phyloP scores from a whole-genome alignment of 1,284 basidiomycete species.

The Ceratobasidium sp. region DNA sequence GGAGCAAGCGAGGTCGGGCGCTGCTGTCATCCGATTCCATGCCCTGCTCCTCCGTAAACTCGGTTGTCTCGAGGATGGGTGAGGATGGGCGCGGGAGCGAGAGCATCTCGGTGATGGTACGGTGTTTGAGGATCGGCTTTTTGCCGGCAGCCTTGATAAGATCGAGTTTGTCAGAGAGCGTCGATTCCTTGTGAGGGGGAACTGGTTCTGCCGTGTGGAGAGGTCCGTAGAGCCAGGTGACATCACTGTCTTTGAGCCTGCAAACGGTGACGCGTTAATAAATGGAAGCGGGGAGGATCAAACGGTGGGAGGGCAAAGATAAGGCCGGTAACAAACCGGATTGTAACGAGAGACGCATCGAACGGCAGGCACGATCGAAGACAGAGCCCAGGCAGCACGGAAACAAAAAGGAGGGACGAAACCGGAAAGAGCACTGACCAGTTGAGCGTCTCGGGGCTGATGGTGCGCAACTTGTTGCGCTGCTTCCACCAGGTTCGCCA shows the following conservation, averaged over 20 bases:
- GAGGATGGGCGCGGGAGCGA: conserved; percentile 56
- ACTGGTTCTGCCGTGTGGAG: conserved; percentile 87
- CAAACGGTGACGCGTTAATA: conserved; percentile 31
- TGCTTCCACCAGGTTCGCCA: conserved; percentile 99
- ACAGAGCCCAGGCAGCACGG: conserved; percentile 40
- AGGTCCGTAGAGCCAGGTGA: conserved; percentile 98
- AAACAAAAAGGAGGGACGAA: conserved; percentile 35
- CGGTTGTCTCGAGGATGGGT: conserved; percentile 58
- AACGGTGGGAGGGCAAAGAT: conserved; percentile 6
- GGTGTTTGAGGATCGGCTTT: conserved; percentile 97
- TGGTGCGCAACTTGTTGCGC: conserved; percentile 93
- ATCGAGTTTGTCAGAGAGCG: conserved; percentile 54
- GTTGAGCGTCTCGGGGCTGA: conserved; percentile 96
- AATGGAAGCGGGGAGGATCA: neutral
- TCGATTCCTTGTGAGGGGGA: conserved; percentile 58
- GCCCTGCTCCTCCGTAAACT: conserved; percentile 49
- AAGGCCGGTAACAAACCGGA: conserved; percentile 11
- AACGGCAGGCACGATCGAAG: conserved; percentile 15
- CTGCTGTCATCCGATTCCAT: conserved; percentile 48
- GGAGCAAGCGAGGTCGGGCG: conserved; percentile 66
- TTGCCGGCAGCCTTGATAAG: conserved; percentile 50
- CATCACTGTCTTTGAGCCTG: conserved; percentile 99
- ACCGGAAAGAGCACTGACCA: conserved; percentile 77
- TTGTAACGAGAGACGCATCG: neutral
- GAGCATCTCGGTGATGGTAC: conserved; percentile 91